Evolutionary conservation across 768 basidiomycete genomes (phyloP), one percentile per base, ranked within the genome.

Genomic region (Serendipita sp.): DNA sequence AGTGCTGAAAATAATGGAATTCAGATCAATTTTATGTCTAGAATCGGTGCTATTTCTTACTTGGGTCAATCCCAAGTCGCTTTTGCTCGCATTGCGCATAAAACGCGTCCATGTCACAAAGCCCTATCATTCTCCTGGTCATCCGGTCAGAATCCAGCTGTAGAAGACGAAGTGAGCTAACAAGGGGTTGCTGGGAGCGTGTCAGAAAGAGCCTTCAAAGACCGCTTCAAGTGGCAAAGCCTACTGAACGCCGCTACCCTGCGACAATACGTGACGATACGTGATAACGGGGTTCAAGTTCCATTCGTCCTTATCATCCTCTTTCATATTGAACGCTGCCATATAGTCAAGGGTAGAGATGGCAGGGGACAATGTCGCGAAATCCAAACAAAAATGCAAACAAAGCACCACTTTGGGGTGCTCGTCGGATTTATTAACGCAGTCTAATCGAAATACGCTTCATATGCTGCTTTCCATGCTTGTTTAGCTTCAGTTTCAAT

Each of bases 1-100:
- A 73, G 68, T 71, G 79, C 78, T 46, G 44, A 44, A 34, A 28
- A 44, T 63, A 64, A 24, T 70, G 35, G 2, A 24, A 24, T 24
- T 24, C 24, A 24, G 24, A 24, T 24, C 24, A 24, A 24, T 24
- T 24, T 24, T 24, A 24, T 24, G 24, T 24, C 24, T 24, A 24
- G 24, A 24, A 24, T 24, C 24, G 70, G 64, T 68, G 69, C 2
- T 72, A 72, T 48, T 70, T 64, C 63, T 70, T 70, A 64, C 74
- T 71, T 2, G 74, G 79, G 62, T 81, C 78, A 51, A 89, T 76
- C 0, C 81, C 83, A 0, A 95, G 81, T 34, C 92, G 79, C 63
- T 89, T 81, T 75, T 86, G 88, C 74, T 96, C 94, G 75, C 89
- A 94, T 4, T 88, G 85, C 11, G 81, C 82, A 72, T 87, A 90